Evolutionary conservation across 345 rosid species (phyloP).

Genomic region (Eucalyptus dawsonii): DNA sequence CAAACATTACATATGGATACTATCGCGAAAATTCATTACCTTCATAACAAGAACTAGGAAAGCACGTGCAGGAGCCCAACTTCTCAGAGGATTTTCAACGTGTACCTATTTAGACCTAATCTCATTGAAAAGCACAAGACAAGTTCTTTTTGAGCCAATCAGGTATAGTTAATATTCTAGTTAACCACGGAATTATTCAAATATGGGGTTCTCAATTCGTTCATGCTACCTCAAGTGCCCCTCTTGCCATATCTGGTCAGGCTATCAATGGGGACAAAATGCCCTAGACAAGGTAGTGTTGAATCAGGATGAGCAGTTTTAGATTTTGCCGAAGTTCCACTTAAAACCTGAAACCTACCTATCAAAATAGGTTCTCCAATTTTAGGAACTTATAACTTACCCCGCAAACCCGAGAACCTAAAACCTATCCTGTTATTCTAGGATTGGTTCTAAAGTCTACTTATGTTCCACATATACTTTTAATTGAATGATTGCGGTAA

Average conservation of each 20-base stretch:
- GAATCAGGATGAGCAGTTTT: background rate
- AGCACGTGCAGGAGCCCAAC: background rate
- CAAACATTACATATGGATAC: background rate
- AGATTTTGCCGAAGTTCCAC: accelerated
- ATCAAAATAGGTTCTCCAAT: no score
- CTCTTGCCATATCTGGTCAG: background rate
- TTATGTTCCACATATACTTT: no score
- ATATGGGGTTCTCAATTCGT: background rate
- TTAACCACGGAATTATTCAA: background rate
- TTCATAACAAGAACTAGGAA: background rate
- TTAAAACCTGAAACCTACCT: no score
- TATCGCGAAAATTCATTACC: no score
- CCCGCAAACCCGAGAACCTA: no score
- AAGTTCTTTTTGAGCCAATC: background rate
- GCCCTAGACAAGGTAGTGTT: background rate
- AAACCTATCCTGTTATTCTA: no score
- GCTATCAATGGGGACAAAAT: background rate
- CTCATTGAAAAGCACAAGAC: background rate
- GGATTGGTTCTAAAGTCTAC: no score
- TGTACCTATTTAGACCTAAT: background rate
- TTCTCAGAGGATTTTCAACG: background rate
- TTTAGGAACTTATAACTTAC: no score
- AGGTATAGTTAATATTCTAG: background rate
- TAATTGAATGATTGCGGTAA: no score
- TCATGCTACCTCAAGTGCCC: background rate